phyloP scores from a whole-genome alignment of 345 rosid species.

The Brassica cretica region DNA sequence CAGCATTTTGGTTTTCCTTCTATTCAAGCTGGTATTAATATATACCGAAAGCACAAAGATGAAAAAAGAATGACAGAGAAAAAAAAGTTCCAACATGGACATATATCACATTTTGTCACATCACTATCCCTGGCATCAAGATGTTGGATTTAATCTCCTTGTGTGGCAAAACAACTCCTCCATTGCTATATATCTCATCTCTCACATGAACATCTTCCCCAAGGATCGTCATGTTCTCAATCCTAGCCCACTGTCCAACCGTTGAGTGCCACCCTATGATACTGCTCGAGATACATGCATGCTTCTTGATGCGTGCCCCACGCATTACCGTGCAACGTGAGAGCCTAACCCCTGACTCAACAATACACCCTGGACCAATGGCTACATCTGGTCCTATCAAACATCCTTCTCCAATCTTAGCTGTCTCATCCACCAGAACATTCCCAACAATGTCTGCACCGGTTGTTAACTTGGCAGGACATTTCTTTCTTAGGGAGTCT shows the following conservation, averaged over 20 bases:
- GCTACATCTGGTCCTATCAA: slow-evolving; percentile 97
- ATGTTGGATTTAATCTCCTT: slow-evolving; percentile 95
- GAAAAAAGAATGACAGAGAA: too few relatives aligned
- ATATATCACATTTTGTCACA: slow-evolving; percentile 47
- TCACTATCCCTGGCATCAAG: slow-evolving; percentile 97
- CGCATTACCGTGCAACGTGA: slow-evolving; percentile 97
- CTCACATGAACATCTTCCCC: slow-evolving; percentile 96
- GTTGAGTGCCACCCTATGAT: slow-evolving; percentile 99
- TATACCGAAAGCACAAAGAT: too few relatives aligned
- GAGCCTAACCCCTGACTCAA: slow-evolving; percentile 93
- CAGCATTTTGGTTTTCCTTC: too few relatives aligned
- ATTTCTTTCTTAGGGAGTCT: slow-evolving; percentile 76
- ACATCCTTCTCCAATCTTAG: slow-evolving; percentile 93
- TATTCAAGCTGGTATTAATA: too few relatives aligned
- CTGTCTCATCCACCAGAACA: slow-evolving; percentile 81
- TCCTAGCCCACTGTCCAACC: slow-evolving; percentile 91
- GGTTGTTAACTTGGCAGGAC: slow-evolving; percentile 57
- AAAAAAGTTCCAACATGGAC: slow-evolving; percentile 5
- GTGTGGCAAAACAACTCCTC: slow-evolving; percentile 96
- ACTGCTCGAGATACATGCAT: slow-evolving; percentile 91
- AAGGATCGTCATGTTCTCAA: slow-evolving; percentile 96
- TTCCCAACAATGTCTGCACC: slow-evolving; percentile 80
- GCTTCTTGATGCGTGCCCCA: slow-evolving; percentile 91
- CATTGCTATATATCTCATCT: slow-evolving; percentile 94
- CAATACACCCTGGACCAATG: slow-evolving; percentile 87